A percentile compares a stretch with the other conserved stretches of the same genome.
These are phyloP conservation scores for Sclerotinia borealis DNA, from an alignment of 2,329 filamentous ascomycete genomes.

Conservation along the genomic window DNA sequence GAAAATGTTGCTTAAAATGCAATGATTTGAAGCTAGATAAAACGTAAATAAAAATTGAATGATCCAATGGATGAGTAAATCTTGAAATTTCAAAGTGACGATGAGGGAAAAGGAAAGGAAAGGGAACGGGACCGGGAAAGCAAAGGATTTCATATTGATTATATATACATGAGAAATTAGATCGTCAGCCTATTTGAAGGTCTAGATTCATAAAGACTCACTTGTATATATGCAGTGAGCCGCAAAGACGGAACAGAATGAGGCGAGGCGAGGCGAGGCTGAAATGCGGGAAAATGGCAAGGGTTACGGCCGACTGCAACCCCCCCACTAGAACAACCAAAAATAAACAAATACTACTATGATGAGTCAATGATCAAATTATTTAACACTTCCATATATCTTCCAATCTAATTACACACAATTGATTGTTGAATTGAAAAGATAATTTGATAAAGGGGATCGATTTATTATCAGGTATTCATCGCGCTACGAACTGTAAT, in stretches of 20 bases:
- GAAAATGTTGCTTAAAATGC: neutral
- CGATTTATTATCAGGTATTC: neutral
- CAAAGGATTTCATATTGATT: too few species aligned
- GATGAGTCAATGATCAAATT: neutral
- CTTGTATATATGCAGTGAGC: neutral
- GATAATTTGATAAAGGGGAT: neutral
- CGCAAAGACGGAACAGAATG: neutral
- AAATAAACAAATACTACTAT: neutral
- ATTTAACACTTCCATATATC: neutral
- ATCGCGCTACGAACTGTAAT: neutral
- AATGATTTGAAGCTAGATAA: neutral
- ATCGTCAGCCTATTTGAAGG: constrained; percentile 8
- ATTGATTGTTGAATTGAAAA: neutral
- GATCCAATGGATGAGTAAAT: too few species aligned
- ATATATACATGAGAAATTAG: too few species aligned
- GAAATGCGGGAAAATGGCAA: neutral
- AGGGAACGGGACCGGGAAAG: too few species aligned
- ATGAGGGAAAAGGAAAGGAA: too few species aligned
- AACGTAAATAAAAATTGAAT: neutral
- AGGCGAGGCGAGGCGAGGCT: neutral
- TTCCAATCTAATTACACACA: neutral
- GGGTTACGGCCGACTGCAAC: neutral
- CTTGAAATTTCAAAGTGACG: too few species aligned
- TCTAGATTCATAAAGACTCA: constrained; percentile 7
- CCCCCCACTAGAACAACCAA: neutral